These are phyloP conservation scores for Rosa rugosa DNA, from an alignment of 306 rosid genomes.

Conservation along the genomic window DNA sequence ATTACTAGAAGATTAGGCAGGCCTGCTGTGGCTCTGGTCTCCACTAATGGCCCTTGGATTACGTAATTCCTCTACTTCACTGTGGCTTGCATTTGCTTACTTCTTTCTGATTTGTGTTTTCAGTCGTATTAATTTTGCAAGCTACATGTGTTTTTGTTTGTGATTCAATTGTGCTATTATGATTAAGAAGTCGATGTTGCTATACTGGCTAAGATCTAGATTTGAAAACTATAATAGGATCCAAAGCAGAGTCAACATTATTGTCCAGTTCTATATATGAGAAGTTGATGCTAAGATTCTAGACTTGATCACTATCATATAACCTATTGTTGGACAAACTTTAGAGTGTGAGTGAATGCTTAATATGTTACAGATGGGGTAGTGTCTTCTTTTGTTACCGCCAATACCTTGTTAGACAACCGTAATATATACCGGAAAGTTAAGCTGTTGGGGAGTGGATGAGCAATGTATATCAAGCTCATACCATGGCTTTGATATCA, in stretches of 20 bases:
- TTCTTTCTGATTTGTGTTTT: background rate
- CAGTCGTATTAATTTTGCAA: background rate
- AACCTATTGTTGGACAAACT: background rate
- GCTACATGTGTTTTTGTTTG: background rate
- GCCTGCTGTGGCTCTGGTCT: slow-evolving; percentile 96
- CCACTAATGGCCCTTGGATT: slow-evolving; percentile 94
- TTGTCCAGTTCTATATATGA: background rate
- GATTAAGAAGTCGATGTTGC: background rate
- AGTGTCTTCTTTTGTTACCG: background rate
- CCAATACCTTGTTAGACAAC: background rate
- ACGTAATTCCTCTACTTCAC: slow-evolving; percentile 44
- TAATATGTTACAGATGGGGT: background rate
- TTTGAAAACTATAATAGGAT: background rate
- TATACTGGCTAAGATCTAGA: background rate
- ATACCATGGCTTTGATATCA: background rate
- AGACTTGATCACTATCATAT: background rate
- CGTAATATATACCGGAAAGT: background rate
- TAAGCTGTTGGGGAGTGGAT: background rate
- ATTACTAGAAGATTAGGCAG: slow-evolving; percentile 70
- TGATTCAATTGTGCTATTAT: background rate
- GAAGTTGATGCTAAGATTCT: background rate
- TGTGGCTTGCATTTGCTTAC: background rate
- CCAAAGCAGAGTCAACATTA: background rate
- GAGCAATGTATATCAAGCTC: background rate
- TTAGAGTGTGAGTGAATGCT: background rate